Evolutionary conservation across 2,329 filamentous ascomycete species (phyloP), one percentile per base, ranked within the genome.

Genomic region (Aspergillus fumigatus): DNA sequence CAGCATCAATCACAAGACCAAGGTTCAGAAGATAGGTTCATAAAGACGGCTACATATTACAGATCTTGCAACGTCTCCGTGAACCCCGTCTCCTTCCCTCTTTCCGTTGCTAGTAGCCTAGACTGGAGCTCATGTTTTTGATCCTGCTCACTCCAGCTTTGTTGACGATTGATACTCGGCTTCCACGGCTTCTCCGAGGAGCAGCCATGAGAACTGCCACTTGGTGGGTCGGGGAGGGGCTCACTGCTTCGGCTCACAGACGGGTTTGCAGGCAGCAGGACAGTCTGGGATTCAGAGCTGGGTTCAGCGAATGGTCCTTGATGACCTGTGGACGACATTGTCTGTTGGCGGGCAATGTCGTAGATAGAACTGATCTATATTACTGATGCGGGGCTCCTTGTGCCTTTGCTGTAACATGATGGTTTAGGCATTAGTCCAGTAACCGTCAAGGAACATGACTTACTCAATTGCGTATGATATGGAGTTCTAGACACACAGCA

Each of bases 41-140:
- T 4, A 21, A 7, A 21, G 19, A 43, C 19, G 6, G 19, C 43
- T 23, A 14, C 8, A 23, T 25, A 47, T 47, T 23, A 47, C 21
- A 47, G 19, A 19, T 49, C 80, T 59, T 79, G 76, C 7, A 26
- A 38, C 21, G 81, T 81, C 59, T 85, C 78, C 0, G 85, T 84
- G 54, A 87, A 88, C 0, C 85, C 85, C 0, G 68, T 79, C 69
- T 74, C 75, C 53, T 78, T 74, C 49, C 82, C 79, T 65, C 80
- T 65, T 60, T 67, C 65, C 48, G 62, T 45, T 35, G 59, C 56
- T 35, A 70, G 58, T 55, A 71, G 53, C 57, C 65, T 75, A 38
- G 76, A 73, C 62, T 84, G 78, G 4, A 75, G 74, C 49, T 82
- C 53, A 66, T 84, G 82, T 70, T 88, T 86, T 51, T 84, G 79